These are phyloP conservation scores for Smithsoniella earleae DNA, from an alignment of 163 green algal genomes.

Conservation along the genomic window DNA sequence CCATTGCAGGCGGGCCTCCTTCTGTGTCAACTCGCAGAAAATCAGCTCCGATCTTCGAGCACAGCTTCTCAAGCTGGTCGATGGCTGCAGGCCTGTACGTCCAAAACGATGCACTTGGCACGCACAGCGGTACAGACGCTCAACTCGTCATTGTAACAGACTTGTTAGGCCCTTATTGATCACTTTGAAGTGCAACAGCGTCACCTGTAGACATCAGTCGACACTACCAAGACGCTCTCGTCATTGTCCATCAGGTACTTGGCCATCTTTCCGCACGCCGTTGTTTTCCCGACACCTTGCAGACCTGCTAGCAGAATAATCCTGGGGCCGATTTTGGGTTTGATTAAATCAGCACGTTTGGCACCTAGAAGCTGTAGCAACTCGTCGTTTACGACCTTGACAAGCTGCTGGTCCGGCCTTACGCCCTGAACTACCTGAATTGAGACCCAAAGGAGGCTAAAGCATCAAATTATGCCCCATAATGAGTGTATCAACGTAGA, in stretches of 20 bases:
- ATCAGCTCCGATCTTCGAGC: constrained; percentile 63
- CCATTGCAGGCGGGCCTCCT: constrained; percentile 61
- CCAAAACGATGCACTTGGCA: no score
- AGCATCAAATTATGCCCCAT: not conserved
- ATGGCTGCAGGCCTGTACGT: constrained; percentile 92
- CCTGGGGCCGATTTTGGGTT: constrained; percentile 37
- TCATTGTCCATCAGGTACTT: constrained; percentile 67
- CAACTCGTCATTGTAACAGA: no score
- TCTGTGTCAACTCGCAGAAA: constrained; percentile 79
- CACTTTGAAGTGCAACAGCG: no score
- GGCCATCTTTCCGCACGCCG: constrained; percentile 88
- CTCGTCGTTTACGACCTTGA: constrained; percentile 91
- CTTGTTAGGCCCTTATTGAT: no score
- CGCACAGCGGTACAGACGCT: no score
- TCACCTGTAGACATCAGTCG: constrained; percentile 78
- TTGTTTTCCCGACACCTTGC: constrained; percentile 93
- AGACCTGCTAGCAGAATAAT: constrained; percentile 86
- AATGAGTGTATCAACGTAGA: no score
- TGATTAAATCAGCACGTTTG: constrained; percentile 41
- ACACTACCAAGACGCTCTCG: constrained; percentile 77
- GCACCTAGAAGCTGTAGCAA: constrained; percentile 85
- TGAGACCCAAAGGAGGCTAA: not conserved
- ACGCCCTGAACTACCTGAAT: constrained; percentile 77
- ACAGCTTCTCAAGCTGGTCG: constrained; percentile 87
- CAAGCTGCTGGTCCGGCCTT: constrained; percentile 79